Conservation (phyloP, 768 basidiomycete genomes). For the Amanita molliuscula region DNA sequence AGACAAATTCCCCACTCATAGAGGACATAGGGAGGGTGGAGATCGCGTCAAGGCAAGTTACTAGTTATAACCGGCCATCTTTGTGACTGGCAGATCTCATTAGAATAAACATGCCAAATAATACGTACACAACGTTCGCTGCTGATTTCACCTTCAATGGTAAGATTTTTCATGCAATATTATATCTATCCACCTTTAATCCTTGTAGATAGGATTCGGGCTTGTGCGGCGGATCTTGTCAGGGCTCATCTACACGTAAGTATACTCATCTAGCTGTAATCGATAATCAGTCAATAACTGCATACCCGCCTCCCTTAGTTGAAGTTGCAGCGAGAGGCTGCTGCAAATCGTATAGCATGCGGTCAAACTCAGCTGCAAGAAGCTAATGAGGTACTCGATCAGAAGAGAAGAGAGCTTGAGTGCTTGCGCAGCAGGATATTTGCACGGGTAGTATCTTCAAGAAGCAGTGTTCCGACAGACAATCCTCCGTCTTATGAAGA, state of each 20-base stretch:
- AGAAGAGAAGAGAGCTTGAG: constrained; percentile 17
- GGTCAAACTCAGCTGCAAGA: constrained; percentile 14
- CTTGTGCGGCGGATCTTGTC: constrained; percentile 24
- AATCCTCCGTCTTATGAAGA: constrained; percentile 8
- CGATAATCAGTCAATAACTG: not conserved
- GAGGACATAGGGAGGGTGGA: constrained; percentile 25
- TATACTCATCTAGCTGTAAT: not conserved
- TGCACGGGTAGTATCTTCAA: constrained; percentile 17
- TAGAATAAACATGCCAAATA: constrained; percentile 24
- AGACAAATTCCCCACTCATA: constrained; percentile 23
- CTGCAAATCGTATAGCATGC: constrained; percentile 18
- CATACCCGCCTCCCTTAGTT: constrained; percentile 15
- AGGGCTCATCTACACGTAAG: constrained; percentile 24
- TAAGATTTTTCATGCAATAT: constrained; percentile 13
- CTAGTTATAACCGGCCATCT: not conserved
- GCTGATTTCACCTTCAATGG: constrained; percentile 33
- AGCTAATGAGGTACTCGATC: constrained; percentile 16
- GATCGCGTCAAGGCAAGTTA: constrained; percentile 27
- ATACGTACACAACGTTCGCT: constrained; percentile 25
- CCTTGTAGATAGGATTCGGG: constrained; percentile 27
- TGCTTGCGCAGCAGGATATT: constrained; percentile 24
- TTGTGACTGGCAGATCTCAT: not conserved
- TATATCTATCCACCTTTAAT: constrained; percentile 1
- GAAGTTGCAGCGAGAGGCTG: constrained; percentile 20
- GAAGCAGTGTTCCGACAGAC: constrained; percentile 12